Evolutionary conservation across 2,329 filamentous ascomycete species (phyloP).

Genomic region (Neopestalotiopsis clavispora): DNA sequence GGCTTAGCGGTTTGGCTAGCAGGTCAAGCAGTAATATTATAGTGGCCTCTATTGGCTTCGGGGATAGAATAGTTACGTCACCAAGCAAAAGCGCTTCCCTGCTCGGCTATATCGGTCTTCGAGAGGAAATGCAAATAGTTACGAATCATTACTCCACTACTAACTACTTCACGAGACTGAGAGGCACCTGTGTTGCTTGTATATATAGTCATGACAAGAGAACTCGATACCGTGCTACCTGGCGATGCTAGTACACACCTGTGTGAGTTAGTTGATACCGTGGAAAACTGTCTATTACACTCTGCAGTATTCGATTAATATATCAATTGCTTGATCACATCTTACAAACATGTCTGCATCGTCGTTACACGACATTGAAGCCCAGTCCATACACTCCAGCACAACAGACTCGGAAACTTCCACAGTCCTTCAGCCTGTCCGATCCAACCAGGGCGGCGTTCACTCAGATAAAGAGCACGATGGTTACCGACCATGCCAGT

Average conservation of each 20-base stretch:
- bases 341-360: background rate
- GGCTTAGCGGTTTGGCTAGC: background rate
- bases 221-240: background rate
- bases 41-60: background rate
- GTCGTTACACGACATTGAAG: background rate
- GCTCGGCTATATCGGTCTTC: constrained; percentile 11
- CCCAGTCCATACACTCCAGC: background rate
- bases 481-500: constrained; percentile 33
- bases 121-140: background rate
- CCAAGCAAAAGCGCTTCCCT: background rate
- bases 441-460: constrained; percentile 2
- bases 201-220: background rate
- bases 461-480: constrained; percentile 28
- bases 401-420: background rate
- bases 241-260: background rate
- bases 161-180: background rate
- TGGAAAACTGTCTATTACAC: background rate
- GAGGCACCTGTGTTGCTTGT: background rate
- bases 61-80: background rate
- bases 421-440: background rate
- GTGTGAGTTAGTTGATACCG: background rate
- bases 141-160: background rate
- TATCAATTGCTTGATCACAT: background rate
- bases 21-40: background rate
- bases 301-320: background rate